Evolutionary conservation across 2,329 filamentous ascomycete species (phyloP), one percentile per base, ranked within the genome.

Genomic region (Monilinia fructicola): DNA sequence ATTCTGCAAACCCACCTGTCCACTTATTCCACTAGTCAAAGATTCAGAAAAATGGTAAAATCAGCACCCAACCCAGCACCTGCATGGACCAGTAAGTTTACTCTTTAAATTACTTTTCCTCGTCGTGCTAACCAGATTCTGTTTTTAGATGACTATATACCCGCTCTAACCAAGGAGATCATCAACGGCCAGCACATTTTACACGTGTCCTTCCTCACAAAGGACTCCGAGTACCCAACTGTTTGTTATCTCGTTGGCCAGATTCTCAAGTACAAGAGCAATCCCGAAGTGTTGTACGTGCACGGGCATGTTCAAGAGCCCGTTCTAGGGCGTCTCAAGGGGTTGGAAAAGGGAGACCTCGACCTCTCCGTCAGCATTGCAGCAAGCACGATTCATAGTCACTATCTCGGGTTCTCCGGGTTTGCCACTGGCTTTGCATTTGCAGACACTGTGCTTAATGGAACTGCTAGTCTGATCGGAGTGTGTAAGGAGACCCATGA

Each of bases 141-240:
- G 10, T 38, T 1, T 1, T 38, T 23, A 40, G 44, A 61, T 52
- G 18, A 61, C 38, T 52, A 50, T 21, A 26, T 35, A 7, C 10
- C n/a, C 14, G 23, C 23, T 38, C n/a, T 61, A 21, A 61, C 44
- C 31, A 38, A 61, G 12, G 14, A 48, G 14, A 61, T 61, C 28
- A 52, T 61, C 31, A 61, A 61, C n/a, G 10, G 7, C 9, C n/a
- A 61, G 21, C 28, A 38, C 44, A 61, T 61, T 26, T 21, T 50
- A 9, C 58, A 61, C 28, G n/a, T 26, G 21, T 52, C 14, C 1
- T 52, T 61, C 31, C 58, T 50, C 21, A 50, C 28, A n/a, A 38
- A 52, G 21, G 44, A 52, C 28, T 18, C 59, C 21, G 58, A 52
- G 11, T 62, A 62, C 18, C 59, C 59, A 62, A 23, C 14, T 14